Base-by-base conservation (phyloP, 1,139 yeast genomes). In the Candida glucosophila region DNA sequence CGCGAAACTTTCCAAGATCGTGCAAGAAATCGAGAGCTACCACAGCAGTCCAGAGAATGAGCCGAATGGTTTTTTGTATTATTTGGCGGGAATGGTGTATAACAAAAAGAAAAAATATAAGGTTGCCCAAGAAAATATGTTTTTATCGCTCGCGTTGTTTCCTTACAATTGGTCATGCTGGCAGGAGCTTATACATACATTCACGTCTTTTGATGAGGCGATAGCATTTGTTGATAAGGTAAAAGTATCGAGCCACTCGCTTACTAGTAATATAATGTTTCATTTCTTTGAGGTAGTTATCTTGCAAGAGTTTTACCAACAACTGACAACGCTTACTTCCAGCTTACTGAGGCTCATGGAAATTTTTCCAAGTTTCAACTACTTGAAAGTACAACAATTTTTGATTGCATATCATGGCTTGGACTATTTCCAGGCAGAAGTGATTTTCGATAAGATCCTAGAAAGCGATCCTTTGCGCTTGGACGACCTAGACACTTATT, bases 161-260 rank as follows among this genome's bases (percentile, higher is more conserved):
- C 95, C 96, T 0, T 81, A 68, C 48, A 90, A 90, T 43, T 90
- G 97, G 97, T 73, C 90, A 29, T 82, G 93, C 32, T 92, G 97
- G 97, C 68, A 70, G 34, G 97, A 90, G 44, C 58, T 90, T 19
- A 58, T 79, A 9, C 60, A 73, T 3, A 77, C 92, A 27, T 52
- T 86, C 12, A 55, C 69, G 4, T 67, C 76, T 15, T 62, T 75
- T 27, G 85, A 79, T 34, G 83, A 79, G 29, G 80, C 83, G 0
- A 32, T 63, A 8, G 47, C 50, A 5, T 54, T 77, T 14, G 44
- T 75, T 4, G 56, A 55, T 23, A 56, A 57, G 29, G 44, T 74
- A 14, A 52, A 48, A 24, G 23, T 43, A 2, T 27, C 50, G 2
- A 46, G 49, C 24, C 29, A 42, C 4, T 30, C 41, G 2, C 37